Percentiles rank a stretch among this genome's conserved stretches.
Conservation (phyloP, 1,284 basidiomycete species). For the Microbotryum silenes-acaulis region DNA sequence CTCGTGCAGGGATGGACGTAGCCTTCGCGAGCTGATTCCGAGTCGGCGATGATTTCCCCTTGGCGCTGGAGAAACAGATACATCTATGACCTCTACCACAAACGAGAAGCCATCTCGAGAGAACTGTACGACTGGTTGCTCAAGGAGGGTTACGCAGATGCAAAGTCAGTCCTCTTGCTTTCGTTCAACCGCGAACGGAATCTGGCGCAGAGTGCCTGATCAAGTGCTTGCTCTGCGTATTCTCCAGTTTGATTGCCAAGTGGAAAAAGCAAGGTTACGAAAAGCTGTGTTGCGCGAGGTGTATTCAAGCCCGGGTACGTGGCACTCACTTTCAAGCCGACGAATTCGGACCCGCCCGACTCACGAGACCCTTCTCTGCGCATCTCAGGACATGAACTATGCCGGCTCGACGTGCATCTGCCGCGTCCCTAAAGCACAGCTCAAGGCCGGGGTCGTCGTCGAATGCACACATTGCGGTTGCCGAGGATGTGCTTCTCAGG, state of each 20-base stretch:
- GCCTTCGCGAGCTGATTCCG: too few species aligned
- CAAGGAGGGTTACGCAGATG: constrained; percentile 95
- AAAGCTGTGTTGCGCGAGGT: constrained; percentile 92
- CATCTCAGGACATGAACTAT: constrained; percentile 88
- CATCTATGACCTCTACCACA: constrained; percentile 98
- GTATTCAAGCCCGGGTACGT: constrained; percentile 83
- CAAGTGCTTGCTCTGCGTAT: not conserved
- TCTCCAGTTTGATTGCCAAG: constrained; percentile 81
- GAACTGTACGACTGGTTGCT: constrained; percentile 97
- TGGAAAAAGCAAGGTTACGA: constrained; percentile 99
- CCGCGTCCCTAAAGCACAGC: constrained; percentile 87
- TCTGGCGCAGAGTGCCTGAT: not conserved
- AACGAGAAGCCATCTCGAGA: constrained; percentile 86
- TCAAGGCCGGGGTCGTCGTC: constrained; percentile 86
- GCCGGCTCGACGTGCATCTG: constrained; percentile 99
- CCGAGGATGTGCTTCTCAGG: constrained; percentile 36
- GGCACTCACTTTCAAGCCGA: not conserved
- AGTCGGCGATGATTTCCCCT: too few species aligned
- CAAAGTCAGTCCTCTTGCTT: constrained; percentile 61
- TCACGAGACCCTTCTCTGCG: constrained; percentile 1
- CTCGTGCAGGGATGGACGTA: too few species aligned
- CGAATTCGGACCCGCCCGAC: not conserved
- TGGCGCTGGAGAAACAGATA: constrained; percentile 49
- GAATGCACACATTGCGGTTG: constrained; percentile 37
- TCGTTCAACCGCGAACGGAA: not conserved